Percentiles rank a stretch among this genome's conserved stretches.
Conservation (phyloP, 805 yeast genomes). For the Suhomyces canberraensis region DNA sequence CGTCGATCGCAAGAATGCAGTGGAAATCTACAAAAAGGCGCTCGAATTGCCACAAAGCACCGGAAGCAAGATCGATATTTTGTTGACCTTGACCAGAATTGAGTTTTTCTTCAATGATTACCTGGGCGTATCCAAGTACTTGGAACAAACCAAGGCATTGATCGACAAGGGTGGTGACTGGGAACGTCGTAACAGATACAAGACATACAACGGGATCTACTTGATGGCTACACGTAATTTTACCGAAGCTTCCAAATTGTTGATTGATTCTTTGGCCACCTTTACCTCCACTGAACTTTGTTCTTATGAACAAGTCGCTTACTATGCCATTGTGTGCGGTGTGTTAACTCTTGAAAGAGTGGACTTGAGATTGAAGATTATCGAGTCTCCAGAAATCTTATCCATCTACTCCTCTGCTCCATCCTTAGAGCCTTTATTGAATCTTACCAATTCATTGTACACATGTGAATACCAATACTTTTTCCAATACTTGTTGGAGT, state of each 20-base stretch:
- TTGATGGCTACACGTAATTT: conserved; percentile 82
- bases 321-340: conserved; percentile 86
- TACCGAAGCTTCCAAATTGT: conserved; percentile 74
- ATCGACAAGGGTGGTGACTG: conserved; percentile 98
- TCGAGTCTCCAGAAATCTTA: conserved; percentile 92
- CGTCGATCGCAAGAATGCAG: conserved; percentile 75
- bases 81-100: conserved; percentile 75
- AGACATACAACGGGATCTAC: conserved; percentile 86
- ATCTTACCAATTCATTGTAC: conserved; percentile 81
- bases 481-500: conserved; percentile 72
- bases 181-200: conserved; percentile 95
- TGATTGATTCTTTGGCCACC: conserved; percentile 90
- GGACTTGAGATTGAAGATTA: conserved; percentile 76
- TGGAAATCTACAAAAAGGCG: conserved; percentile 65
- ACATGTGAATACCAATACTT: conserved; percentile 81
- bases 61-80: conserved; percentile 86
- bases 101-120: conserved; percentile 89
- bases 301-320: conserved; percentile 85
- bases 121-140: conserved; percentile 60
- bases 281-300: conserved; percentile 91
- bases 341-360: conserved; percentile 77
- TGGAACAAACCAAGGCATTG: conserved; percentile 67
- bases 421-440: conserved; percentile 73
- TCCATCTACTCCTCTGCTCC: conserved; percentile 71
- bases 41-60: conserved; percentile 77